Conservation (phyloP, 129 eudicot species). For the Artemisia tridentata region DNA sequence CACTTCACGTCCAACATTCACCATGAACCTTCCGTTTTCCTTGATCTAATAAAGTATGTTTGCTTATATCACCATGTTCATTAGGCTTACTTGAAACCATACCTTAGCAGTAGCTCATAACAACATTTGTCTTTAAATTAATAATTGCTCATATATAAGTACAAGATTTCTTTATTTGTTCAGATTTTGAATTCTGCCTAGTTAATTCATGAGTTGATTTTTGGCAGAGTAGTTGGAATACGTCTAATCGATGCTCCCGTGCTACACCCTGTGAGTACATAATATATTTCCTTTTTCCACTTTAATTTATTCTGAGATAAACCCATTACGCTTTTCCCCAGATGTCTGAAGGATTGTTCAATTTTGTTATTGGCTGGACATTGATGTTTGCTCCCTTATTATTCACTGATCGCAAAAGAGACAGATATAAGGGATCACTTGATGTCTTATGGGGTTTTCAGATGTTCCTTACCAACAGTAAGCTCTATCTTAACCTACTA, state of each 20-base stretch:
- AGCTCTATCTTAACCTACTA: neutral
- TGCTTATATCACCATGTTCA: no score
- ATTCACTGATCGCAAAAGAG: constrained; percentile 74
- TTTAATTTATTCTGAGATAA: constrained; percentile 9
- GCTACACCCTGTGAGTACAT: constrained; percentile 76
- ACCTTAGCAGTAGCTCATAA: neutral
- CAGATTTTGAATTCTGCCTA: neutral
- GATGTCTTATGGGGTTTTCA: constrained; percentile 90
- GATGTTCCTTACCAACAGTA: constrained; percentile 97
- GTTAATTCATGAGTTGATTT: constrained; percentile 32
- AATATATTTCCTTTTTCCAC: neutral
- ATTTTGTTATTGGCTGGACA: constrained; percentile 95
- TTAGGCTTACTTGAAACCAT: no score
- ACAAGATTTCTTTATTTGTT: neutral
- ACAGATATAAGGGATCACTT: constrained; percentile 75
- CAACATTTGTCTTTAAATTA: neutral
- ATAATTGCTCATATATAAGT: no score
- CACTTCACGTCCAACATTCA: neutral
- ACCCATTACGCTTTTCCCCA: constrained; percentile 23
- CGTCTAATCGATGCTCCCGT: constrained; percentile 84
- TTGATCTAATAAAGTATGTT: no score
- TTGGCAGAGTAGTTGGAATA: constrained; percentile 96
- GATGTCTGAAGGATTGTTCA: constrained; percentile 93
- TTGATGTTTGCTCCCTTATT: constrained; percentile 89
- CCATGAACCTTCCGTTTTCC: no score